A percentile compares a stretch with the other conserved stretches of the same genome.
Conservation (phyloP, 805 yeast species). For the Cyberlindnera petersonii region DNA sequence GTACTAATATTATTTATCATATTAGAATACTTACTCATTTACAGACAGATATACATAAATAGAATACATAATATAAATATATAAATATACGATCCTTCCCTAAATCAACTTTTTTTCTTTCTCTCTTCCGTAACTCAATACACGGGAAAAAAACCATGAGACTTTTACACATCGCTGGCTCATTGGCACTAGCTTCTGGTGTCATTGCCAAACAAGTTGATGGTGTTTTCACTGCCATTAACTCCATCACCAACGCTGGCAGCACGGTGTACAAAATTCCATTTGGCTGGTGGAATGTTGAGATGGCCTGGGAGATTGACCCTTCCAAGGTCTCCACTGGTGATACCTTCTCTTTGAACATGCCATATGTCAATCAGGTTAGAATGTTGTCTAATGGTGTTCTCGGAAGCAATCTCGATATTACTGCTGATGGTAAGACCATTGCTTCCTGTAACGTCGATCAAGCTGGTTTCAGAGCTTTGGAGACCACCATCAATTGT, state of each 20-base stretch:
- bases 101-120: too few species aligned
- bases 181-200: neutral
- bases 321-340: conserved; percentile 10
- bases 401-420: conserved; percentile 7
- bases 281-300: conserved; percentile 10
- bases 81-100: too few species aligned
- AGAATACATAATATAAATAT: too few species aligned
- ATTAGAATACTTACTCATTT: too few species aligned
- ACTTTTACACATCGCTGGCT: neutral
- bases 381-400: conserved; percentile 9
- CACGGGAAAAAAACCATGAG: neutral
- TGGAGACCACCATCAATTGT: conserved; percentile 9
- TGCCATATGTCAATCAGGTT: conserved; percentile 17
- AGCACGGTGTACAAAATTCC: conserved; percentile 2
- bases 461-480: conserved; percentile 12
- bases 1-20: too few species aligned
- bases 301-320: conserved; percentile 9
- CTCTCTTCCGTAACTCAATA: too few species aligned
- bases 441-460: conserved; percentile 15
- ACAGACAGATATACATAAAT: too few species aligned
- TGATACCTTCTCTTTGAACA: conserved; percentile 14
- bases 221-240: conserved; percentile 9
- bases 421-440: conserved; percentile 5
- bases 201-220: conserved; percentile 7
- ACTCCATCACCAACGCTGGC: conserved; percentile 7